phyloP scores from a whole-genome alignment of 768 basidiomycete species.

The Kwoniella bestiolae region DNA sequence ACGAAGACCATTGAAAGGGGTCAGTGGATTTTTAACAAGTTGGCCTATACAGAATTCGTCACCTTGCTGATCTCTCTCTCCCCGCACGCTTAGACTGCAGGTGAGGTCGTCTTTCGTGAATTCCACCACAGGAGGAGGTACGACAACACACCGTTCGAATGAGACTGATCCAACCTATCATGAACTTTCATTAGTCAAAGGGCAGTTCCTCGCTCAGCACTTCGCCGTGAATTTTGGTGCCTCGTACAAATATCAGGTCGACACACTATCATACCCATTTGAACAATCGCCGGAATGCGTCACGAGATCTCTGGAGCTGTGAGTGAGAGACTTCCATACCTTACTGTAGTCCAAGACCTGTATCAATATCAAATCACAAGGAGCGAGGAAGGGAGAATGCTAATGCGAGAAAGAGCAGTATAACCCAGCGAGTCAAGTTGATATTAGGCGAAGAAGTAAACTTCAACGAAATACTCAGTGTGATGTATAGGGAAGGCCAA shows the following conservation, averaged over 20 bases:
- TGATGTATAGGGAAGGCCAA: constrained; percentile 44
- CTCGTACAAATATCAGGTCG: constrained; percentile 50
- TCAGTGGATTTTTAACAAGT: too few relatives aligned
- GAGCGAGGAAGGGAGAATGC: not conserved
- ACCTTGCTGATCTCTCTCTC: too few relatives aligned
- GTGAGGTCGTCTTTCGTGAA: too few relatives aligned
- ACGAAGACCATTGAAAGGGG: constrained; percentile 31
- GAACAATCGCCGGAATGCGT: constrained; percentile 35
- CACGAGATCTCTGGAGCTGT: constrained; percentile 24
- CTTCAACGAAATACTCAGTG: constrained; percentile 55
- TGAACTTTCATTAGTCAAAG: constrained; percentile 26
- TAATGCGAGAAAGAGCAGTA: constrained; percentile 12
- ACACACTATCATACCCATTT: constrained; percentile 43
- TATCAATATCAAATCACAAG: not conserved
- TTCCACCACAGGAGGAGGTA: not conserved
- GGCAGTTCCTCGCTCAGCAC: constrained; percentile 45
- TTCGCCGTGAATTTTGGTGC: constrained; percentile 46
- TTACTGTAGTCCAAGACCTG: too few relatives aligned
- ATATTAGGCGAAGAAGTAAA: constrained; percentile 21
- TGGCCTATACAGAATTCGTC: too few relatives aligned
- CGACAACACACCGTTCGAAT: not conserved
- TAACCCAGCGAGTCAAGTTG: constrained; percentile 4
- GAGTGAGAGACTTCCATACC: too few relatives aligned
- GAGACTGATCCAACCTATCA: too few relatives aligned
- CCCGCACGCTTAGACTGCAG: too few relatives aligned